Evolutionary conservation across 2,329 filamentous ascomycete species (phyloP), one percentile per base, ranked within the genome.

Genomic region (Ascochyta rabiei): DNA sequence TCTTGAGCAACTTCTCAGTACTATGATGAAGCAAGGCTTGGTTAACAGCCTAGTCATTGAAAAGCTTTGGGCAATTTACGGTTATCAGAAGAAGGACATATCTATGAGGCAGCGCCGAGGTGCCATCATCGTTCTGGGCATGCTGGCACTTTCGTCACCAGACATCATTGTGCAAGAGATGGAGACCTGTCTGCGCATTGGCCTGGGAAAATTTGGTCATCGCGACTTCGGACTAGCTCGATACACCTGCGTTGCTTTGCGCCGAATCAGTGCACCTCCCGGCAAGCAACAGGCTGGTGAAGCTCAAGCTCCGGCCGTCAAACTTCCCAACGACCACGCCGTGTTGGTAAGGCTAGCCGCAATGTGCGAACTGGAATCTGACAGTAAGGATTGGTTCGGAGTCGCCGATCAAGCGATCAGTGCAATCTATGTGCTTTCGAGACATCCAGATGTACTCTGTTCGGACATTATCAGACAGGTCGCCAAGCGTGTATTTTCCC

Each of bases 31-130:
- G 76, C 88, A 89, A 33, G 91, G 91, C 13, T 84, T 93, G 73
- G 88, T 99, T 59, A 89, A 90, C 1, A 91, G 96, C 18, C 80
- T 89, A 1, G 93, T 99, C 44, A 84, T 98, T 43, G 84, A 89
- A 47, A 99, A 98, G 79, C 81, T 99, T 6, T 99, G 96, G 95
- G 92, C 96, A 70, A 93, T 99, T 3, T 99, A 99, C 70, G 91
- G 93, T 34, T 89, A 97, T 39, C 93, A 96, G 70, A 95, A 89
- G 78, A 74, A 67, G 57, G 93, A 97, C 53, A 97, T 97, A 39
- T 98, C 95, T 0, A 89, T 87, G 66, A 93, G 87, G 2, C 95
- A 98, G 75, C 85, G 95, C 59, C 86, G 95, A 38, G 95, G 95
- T 23, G 88, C 95, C 44, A 98, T 99, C 71, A 98, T 99, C 61